Conservation (phyloP, 1,139 yeast species). For the Taphrina confusa region DNA sequence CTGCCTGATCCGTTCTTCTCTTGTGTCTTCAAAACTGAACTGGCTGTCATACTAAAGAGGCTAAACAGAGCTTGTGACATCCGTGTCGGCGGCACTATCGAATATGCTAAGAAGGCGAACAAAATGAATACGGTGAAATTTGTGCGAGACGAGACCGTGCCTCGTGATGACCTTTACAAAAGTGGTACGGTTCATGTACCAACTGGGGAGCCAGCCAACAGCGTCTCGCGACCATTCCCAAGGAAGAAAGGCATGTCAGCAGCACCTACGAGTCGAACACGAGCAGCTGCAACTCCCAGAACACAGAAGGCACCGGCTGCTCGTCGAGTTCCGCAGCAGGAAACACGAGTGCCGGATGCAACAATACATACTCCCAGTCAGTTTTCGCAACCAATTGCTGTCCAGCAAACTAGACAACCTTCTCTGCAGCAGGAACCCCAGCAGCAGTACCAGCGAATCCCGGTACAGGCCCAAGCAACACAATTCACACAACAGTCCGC, state of each 20-base stretch:
- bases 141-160: conserved; percentile 60
- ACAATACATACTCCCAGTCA: conserved; percentile 35
- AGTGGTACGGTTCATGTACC: conserved; percentile 83
- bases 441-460: neutral
- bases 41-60: conserved; percentile 72
- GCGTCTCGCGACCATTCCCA: conserved; percentile 74
- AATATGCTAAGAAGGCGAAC: conserved; percentile 90
- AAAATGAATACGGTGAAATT: conserved; percentile 70
- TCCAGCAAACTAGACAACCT: conserved; percentile 2
- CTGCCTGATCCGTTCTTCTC: conserved; percentile 82
- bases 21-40: conserved; percentile 84
- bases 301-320: conserved; percentile 38
- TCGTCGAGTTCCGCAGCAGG: conserved; percentile 44
- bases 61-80: conserved; percentile 62
- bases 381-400: conserved; percentile 45
- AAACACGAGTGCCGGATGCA: conserved; percentile 33
- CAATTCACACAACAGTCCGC: conserved; percentile 4
- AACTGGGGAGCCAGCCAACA: conserved; percentile 73
- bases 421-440: conserved; percentile 7
- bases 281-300: conserved; percentile 39
- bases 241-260: conserved; percentile 48
- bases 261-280: conserved; percentile 32
- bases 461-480: neutral
- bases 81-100: conserved; percentile 71
- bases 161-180: conserved; percentile 76